Base-by-base conservation (phyloP, 2,329 filamentous ascomycete species). In the Epichloe gansuensis region DNA sequence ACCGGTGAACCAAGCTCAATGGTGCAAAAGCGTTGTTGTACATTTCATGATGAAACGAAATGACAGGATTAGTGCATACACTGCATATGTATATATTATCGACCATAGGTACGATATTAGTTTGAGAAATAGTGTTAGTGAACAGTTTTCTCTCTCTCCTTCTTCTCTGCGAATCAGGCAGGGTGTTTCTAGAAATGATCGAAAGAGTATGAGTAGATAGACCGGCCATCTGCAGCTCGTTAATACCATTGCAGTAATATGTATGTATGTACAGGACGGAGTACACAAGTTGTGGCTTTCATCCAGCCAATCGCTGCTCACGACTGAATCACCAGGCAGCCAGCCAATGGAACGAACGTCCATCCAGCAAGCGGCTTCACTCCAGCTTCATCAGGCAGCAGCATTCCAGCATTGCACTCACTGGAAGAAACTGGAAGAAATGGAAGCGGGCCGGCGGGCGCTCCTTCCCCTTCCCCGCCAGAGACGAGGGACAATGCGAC, bases 1-100 rank as follows among this genome's bases (percentile, higher is more conserved):
- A 79, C 50, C 51, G 8, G 31, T 31, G 9, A 31, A 11, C 3
- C 31, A 4, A 31, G 31, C 9, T 11, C 31, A 31, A 31, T 31
- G 31, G 8, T 9, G 17, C n/a, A 9, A 21, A 17, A 21, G 15
- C 8, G 21, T 21, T 21, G 17, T 21, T 21, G n/a, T 42, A 17
- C n/a, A 23, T 21, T 42, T 17, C n/a, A 21, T 17, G 17, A 42
- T 17, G n/a, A 17, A 6, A 21, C 17, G 2, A 21, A 17, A 42
- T 42, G 39, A 42, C 9, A 11, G 5, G 15, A 5, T 42, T 42
- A 21, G 39, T 42, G 39, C 15, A 23, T 42, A 42, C 21, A 21
- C 23, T 23, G 23, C 23, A 23, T 23, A 23, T 23, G 23, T 23
- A 23, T 23, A 23, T 23, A 23, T 23, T 4, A 21, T 42, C n/a